Base-by-base conservation (phyloP, 169 alveolate genomes). In the Cryptosporidium viatorum region DNA sequence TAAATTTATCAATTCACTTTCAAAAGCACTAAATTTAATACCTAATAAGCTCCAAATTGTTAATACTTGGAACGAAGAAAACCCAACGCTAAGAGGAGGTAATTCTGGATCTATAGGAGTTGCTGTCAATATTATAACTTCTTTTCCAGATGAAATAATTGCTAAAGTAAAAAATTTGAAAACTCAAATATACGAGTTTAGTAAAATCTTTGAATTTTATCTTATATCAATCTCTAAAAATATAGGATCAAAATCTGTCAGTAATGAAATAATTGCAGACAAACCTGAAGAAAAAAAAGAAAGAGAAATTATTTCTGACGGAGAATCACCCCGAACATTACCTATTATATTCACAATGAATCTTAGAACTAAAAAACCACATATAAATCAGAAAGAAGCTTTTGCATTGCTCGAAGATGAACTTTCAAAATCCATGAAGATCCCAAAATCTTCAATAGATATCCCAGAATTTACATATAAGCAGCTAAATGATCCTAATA, bases 391-490 rank as follows among this genome's bases (percentile, higher is more conserved):
- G 21, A 73, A 59, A 59, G 86, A 73, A n/a, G 86, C 70, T 39
- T 73, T 73, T 37, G 12, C 39, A n/a, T 23, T 73, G 39, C 52
- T 73, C 31, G 86, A 73, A 73, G 70, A 73, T 18, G 86, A 73
- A 2, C 70, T 73, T 51, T 35, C 71, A n/a, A 73, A n/a, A 26
- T 73, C 71, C 9, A 33, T 73, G 58, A 73, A 73, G 5, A 73
- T 73, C 9, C 48, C 86, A 23, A 55, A 73, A 73, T 29, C 43
- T 3, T 43, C 37, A 23, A 73, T 73, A 18, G 86, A 73, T 73
- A 73, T 73, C 33, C 86, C 86, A 35, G 86, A 73, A 55, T 73
- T 73, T 73, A 73, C 68, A 18, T 73, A 73, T 55, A 73, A 59
- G 18, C 86, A 73, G n/a, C 31, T 73, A 31, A 73, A 73, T 58